These are phyloP conservation scores for Alnus glutinosa DNA, from an alignment of 306 rosid genomes.

Conservation along the genomic window DNA sequence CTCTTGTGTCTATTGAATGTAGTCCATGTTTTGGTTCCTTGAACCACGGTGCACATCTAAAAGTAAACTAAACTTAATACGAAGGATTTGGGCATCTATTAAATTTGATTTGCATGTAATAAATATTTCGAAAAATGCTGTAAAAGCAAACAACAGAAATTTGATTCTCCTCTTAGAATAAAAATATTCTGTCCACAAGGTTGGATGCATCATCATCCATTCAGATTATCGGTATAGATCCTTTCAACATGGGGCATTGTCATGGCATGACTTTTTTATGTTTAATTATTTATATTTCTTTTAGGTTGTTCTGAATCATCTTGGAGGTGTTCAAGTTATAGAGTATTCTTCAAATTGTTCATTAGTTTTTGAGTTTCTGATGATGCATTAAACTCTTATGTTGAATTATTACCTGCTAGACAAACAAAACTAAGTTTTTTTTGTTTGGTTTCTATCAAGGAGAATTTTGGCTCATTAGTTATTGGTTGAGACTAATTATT, in stretches of 20 bases:
- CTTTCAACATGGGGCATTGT: neutral
- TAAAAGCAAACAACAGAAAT: neutral
- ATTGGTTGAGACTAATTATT: neutral
- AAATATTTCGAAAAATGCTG: neutral
- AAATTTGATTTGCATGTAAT: neutral
- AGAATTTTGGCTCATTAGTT: neutral
- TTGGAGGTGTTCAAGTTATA: neutral
- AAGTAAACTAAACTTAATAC: slow-evolving; percentile 4
- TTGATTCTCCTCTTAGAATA: neutral
- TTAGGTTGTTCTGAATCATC: neutral
- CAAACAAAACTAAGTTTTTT: neutral
- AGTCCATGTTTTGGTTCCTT: neutral
- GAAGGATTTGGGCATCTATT: slow-evolving; percentile 17
- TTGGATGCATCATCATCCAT: neutral
- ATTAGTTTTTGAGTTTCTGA: neutral
- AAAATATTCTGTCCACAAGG: neutral
- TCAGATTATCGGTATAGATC: neutral
- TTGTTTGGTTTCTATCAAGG: neutral
- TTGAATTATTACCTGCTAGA: neutral
- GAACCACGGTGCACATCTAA: neutral
- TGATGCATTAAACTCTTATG: neutral
- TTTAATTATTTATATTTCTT: neutral
- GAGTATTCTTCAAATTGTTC: neutral
- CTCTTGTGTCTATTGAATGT: neutral
- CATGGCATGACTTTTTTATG: neutral